These are phyloP conservation scores for Flaveria trinervia DNA, from an alignment of 129 eudicot species.

Conservation along the genomic window DNA sequence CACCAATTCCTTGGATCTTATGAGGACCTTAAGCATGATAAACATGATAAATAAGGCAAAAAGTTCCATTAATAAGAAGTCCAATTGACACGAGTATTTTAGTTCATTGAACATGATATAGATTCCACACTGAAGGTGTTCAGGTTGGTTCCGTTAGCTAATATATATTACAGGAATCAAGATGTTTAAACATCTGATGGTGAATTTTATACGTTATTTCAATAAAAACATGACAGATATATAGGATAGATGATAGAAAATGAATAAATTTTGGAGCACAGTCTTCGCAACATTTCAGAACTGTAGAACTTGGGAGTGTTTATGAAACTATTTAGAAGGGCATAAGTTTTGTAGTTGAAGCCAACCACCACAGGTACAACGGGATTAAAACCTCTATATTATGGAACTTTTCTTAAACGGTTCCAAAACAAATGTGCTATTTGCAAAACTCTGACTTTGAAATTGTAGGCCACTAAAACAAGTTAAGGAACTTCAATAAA, in stretches of 20 bases:
- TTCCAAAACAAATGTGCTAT: constrained; percentile 1
- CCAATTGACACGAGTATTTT: constrained; percentile 12
- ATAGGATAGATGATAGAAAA: too few relatives aligned
- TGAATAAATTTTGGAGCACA: too few relatives aligned
- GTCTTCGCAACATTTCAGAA: too few relatives aligned
- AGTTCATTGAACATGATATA: neutral
- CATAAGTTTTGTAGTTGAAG: constrained; percentile 9
- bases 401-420: neutral
- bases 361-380: neutral
- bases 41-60: constrained; percentile 17
- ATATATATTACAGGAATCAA: too few relatives aligned
- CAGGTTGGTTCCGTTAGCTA: too few relatives aligned
- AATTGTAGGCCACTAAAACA: constrained; percentile 5
- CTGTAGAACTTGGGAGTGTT: too few relatives aligned
- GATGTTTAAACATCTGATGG: too few relatives aligned
- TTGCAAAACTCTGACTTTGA: neutral
- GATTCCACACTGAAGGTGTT: too few relatives aligned
- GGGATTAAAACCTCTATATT: constrained; percentile 9
- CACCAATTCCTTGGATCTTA: constrained; percentile 95
- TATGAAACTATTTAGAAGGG: neutral
- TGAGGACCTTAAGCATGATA: constrained; percentile 69
- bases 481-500: constrained; percentile 3
- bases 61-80: constrained; percentile 6
- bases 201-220: too few relatives aligned
- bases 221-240: too few relatives aligned